Base-by-base conservation (phyloP, 495 filamentous ascomycete genomes). In the Apiosordaria backusii region DNA sequence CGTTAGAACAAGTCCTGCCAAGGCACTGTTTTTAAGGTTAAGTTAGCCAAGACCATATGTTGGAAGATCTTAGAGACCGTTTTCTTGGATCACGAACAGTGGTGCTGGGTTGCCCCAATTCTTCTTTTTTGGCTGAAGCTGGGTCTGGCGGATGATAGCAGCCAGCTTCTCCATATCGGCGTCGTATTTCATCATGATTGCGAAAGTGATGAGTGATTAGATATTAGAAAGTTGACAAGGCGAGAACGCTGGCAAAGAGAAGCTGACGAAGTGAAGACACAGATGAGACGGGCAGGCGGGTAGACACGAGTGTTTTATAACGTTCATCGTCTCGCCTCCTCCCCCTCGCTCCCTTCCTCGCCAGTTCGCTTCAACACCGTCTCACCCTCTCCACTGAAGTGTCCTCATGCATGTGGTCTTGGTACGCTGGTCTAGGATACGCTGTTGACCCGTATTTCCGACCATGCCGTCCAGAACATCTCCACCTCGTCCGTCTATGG, bases 1-100 rank as follows among this genome's bases (percentile, higher is more conserved):
- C 4, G 65, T 67, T 24, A 67, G 57, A n/a, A 67, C 65, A n/a
- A 67, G 60, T 10, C 65, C 65, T 58, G 65, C 60, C 60, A 67
- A 58, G 52, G 65, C 65, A n/a, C 65, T 67, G 21, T 7, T 10
- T 45, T 16, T 7, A 26, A n/a, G 26, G 22, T 16, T 25, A 26
- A 23, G 65, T 66, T 55, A 66, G 59, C 6, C 35, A 45, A 45
- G 35, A 45, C 13, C 16, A 13, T 7, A 1, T 45, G 9, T 45
- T 45, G 10, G 5, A 15, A 15, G 35, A 45, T 45, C 35, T 6
- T 45, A 10, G 35, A 45, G 16, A 15, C 35, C 35, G 35, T 45
- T 45, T 45, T 45, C 35, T 45, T 45, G 35, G 35, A 45, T 45
- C 35, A 45, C 35, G 35, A 45, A 45, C 35, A 45, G 35, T 45